These are phyloP conservation scores for Botryotinia narcissicola DNA, from an alignment of 2,329 filamentous ascomycete species.

Conservation along the genomic window DNA sequence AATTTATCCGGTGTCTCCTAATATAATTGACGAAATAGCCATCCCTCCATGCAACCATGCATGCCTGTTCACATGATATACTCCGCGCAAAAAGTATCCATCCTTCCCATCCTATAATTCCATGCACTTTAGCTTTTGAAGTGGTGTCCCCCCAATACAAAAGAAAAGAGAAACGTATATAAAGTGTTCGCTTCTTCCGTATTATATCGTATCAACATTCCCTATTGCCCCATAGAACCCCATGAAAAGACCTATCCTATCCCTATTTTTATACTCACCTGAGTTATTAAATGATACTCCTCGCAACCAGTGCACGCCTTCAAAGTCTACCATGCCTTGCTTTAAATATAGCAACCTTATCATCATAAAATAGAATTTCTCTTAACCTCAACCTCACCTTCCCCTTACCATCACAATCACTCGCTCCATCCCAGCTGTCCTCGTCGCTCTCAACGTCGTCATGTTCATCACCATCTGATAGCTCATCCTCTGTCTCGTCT, in stretches of 20 bases:
- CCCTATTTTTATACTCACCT: background rate
- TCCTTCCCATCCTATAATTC: background rate
- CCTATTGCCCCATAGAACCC: background rate
- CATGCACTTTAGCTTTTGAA: background rate
- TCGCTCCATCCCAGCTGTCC: conserved; percentile 51
- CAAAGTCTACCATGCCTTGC: conserved; percentile 49
- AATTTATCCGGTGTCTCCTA: background rate
- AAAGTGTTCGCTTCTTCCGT: background rate
- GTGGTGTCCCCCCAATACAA: background rate
- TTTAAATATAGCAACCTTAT: conserved; percentile 78
- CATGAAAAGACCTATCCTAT: background rate
- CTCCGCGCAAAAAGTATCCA: background rate
- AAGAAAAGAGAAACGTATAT: background rate
- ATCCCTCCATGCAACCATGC: background rate
- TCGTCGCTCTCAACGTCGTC: conserved; percentile 43
- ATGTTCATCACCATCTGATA: conserved; percentile 42
- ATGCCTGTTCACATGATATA: background rate
- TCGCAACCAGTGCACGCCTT: background rate
- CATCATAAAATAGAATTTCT: conserved; percentile 82
- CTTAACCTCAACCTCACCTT: conserved; percentile 58
- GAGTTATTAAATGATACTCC: background rate
- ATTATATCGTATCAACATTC: conserved; percentile 4
- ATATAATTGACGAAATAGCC: background rate
- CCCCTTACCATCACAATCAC: conserved; percentile 43
- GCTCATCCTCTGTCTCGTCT: conserved; percentile 40